Conservation (phyloP, 2,329 filamentous ascomycete species). For the Penicillium sp. region DNA sequence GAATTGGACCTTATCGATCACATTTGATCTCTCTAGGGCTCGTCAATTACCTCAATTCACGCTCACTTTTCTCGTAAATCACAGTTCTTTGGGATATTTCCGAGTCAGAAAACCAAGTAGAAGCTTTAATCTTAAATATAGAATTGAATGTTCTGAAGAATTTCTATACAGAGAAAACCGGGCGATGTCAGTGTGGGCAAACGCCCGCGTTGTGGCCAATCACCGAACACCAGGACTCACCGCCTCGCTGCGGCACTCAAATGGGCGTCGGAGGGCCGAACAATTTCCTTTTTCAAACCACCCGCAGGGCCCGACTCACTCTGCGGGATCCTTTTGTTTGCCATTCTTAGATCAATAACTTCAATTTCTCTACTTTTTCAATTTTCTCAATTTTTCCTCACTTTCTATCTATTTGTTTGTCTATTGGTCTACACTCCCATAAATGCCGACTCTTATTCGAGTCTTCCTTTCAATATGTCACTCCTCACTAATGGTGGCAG, state of each 20-base stretch:
- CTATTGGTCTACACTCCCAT: constrained; percentile 7
- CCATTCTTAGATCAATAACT: constrained; percentile 12
- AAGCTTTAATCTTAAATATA: background rate
- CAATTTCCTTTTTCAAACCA: constrained; percentile 25
- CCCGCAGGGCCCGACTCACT: constrained; percentile 23
- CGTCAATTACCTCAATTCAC: background rate
- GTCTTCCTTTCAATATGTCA: constrained; percentile 35
- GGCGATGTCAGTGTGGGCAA: constrained; percentile 24
- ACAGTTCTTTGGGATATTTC: background rate
- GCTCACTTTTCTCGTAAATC: background rate
- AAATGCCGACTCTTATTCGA: constrained; percentile 37
- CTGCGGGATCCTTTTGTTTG: constrained; percentile 18
- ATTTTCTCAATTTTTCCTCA: constrained; percentile 1
- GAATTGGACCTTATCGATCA: constrained; percentile 18
- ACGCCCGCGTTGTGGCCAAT: constrained; percentile 20
- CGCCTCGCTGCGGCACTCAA: constrained; percentile 21
- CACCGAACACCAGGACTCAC: constrained; percentile 11
- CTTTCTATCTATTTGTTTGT: background rate
- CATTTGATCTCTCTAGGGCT: constrained; percentile 9
- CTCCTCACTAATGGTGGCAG: constrained; percentile 38
- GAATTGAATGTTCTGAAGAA: background rate
- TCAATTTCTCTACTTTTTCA: constrained; percentile 1
- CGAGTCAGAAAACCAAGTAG: too few species aligned
- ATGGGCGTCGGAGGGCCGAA: constrained; percentile 4
- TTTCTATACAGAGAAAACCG: background rate